Conservation (phyloP, 805 yeast genomes). For the Cyberlindnera maritima region DNA sequence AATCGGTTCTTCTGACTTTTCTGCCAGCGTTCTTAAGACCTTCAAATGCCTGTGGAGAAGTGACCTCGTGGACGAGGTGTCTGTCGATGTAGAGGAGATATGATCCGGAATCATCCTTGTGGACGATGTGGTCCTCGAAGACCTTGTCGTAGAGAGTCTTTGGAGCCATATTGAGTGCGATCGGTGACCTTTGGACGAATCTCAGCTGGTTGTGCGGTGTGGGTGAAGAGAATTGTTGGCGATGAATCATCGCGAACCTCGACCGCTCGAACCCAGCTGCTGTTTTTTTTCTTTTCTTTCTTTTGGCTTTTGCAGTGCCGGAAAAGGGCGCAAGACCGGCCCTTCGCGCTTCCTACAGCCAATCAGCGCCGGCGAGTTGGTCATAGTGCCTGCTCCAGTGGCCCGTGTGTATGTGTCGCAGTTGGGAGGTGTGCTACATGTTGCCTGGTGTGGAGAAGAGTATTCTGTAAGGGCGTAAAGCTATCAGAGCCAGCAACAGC, state of each 20-base stretch:
- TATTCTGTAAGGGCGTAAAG: too few species aligned
- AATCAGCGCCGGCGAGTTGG: slow-evolving; percentile 17
- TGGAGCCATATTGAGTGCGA: slow-evolving; percentile 1
- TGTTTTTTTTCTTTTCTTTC: background rate
- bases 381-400: background rate
- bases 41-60: slow-evolving; percentile 99
- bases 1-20: slow-evolving; percentile 84
- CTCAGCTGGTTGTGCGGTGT: background rate
- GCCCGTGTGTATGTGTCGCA: background rate
- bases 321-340: background rate
- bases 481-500: background rate
- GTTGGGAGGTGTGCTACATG: background rate
- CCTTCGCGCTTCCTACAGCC: slow-evolving; percentile 6
- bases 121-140: slow-evolving; percentile 91
- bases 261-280: background rate
- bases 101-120: slow-evolving; percentile 84
- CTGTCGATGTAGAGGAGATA: slow-evolving; percentile 89
- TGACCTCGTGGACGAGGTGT: slow-evolving; percentile 96
- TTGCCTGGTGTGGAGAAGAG: too few species aligned
- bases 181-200: slow-evolving; percentile 1
- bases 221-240: background rate
- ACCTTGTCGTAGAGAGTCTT: slow-evolving; percentile 93
- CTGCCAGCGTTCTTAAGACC: slow-evolving; percentile 89
- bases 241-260: slow-evolving; percentile 2
- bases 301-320: background rate